Evolutionary conservation across 1,284 basidiomycete species (phyloP), one percentile per base, ranked within the genome.

Genomic region (Tilletia horrida): DNA sequence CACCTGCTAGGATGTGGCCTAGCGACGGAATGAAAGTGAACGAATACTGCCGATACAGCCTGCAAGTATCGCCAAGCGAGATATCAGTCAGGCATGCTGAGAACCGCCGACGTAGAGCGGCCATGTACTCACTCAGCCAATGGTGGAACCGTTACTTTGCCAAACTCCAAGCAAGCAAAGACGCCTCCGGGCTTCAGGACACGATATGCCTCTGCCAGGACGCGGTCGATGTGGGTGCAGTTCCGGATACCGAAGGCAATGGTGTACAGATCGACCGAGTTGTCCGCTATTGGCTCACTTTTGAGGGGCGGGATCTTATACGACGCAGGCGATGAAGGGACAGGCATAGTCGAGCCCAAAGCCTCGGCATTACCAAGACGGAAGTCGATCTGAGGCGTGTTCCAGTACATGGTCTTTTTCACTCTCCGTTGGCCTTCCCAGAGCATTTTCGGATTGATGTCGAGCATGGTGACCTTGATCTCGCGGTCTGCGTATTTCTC

Each of bases 191-290:
- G 95, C 83, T 96, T 97, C 65, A 99, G 86, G 13, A 98, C 93
- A 21, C 96, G 88, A 82, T 96, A 86, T 3, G 96, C 96, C 82
- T 97, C 93, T 69, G 86, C 85, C 52, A 99, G 85, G 18, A 94
- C 96, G 27, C 88, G 88, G 11, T 91, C 90, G 71, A 97, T 88
- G 66, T 92, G 92, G 9, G 96, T 99, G 85, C 92, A 96, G 82
- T 99, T 99, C 64, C 96, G 87, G 75, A 98, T 98, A 42, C 96
- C 95, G 81, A 99, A 99, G 0, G 96, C 93, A 80, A 99, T 97
- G 25, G 96, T 99, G 85, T 97, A 99, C 18, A 97, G 85, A 83
- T 99, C 94, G 73, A 96, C 91, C 84, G 81, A 93, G 90, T 72
- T 88, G 65, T 71, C 70, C 7, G 72, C 62, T 42, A 80, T 75